Evolutionary conservation across 2,329 filamentous ascomycete species (phyloP).

Genomic region (Sarocladiaceae sp.): DNA sequence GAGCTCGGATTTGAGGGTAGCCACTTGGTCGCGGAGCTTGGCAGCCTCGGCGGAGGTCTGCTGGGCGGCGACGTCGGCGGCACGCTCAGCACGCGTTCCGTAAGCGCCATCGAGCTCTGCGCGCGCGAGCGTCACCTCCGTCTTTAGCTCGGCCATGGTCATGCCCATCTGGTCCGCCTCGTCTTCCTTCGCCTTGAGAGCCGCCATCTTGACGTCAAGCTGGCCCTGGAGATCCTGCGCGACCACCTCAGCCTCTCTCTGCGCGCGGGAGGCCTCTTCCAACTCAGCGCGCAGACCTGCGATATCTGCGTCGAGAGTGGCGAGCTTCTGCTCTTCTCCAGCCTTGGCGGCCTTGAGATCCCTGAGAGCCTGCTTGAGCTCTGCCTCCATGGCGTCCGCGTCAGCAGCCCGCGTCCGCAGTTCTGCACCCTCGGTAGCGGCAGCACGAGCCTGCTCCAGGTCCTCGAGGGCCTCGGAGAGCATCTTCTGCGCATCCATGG

Average conservation of each 20-base stretch:
- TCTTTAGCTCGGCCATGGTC: conserved; percentile 53
- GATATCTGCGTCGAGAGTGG: conserved; percentile 29
- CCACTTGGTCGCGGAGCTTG: conserved; percentile 41
- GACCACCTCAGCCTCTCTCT: conserved; percentile 21
- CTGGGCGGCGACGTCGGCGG: conserved; percentile 49
- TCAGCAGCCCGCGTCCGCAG: conserved; percentile 15
- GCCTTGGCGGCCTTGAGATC: conserved; percentile 27
- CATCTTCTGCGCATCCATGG: conserved; percentile 37
- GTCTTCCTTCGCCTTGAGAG: conserved; percentile 41
- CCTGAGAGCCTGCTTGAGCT: conserved; percentile 27
- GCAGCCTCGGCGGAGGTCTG: conserved; percentile 40
- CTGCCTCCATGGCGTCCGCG: conserved; percentile 13
- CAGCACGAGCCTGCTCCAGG: conserved; percentile 31
- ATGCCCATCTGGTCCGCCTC: conserved; percentile 45
- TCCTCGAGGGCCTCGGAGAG: conserved; percentile 42
- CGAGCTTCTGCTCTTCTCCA: conserved; percentile 16
- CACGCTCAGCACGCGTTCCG: conserved; percentile 51
- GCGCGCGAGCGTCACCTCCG: conserved; percentile 53
- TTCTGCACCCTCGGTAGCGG: conserved; percentile 17
- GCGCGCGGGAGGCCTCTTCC: conserved; percentile 21
- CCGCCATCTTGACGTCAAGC: conserved; percentile 25
- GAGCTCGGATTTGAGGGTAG: conserved; percentile 44
- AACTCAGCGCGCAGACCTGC: conserved; percentile 24
- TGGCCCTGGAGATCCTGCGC: conserved; percentile 20
- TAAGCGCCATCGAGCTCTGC: conserved; percentile 58